phyloP scores from a whole-genome alignment of 2,329 filamentous ascomycete species.

The Penicillium sp. region DNA sequence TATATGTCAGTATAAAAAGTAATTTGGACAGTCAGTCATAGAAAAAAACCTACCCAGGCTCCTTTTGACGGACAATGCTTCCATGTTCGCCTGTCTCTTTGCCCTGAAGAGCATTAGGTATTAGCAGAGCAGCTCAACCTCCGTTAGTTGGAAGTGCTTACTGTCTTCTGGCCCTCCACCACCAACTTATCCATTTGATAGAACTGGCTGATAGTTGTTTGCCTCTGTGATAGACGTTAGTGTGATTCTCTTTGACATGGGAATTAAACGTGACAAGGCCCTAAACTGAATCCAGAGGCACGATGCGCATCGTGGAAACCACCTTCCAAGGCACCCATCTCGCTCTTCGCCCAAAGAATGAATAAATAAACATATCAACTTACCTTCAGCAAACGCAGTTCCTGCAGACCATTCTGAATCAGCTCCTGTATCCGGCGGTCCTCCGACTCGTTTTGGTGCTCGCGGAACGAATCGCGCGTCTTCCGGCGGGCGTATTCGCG shows the following conservation, averaged over 20 bases:
- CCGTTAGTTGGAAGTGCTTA: slow-evolving; percentile 44
- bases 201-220: slow-evolving; percentile 93
- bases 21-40: neutral
- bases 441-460: slow-evolving; percentile 73
- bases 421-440: slow-evolving; percentile 79
- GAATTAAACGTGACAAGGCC: neutral
- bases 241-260: neutral
- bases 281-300: neutral
- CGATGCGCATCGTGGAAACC: neutral
- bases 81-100: slow-evolving; percentile 62
- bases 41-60: slow-evolving; percentile 63
- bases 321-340: neutral
- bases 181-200: slow-evolving; percentile 90
- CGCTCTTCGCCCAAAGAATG: neutral
- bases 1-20: neutral
- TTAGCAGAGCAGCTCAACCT: slow-evolving; percentile 4
- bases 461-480: slow-evolving; percentile 86
- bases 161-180: slow-evolving; percentile 81
- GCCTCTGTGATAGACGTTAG: slow-evolving; percentile 66
- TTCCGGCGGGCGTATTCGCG: slow-evolving; percentile 91
- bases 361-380: slow-evolving; percentile 27
- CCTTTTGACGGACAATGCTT: slow-evolving; percentile 72
- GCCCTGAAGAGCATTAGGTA: slow-evolving; percentile 19
- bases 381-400: slow-evolving; percentile 90
- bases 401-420: slow-evolving; percentile 82